Evolutionary conservation across 805 yeast species (phyloP), one percentile per base, ranked within the genome.

Genomic region (Kazachstania taianensis): DNA sequence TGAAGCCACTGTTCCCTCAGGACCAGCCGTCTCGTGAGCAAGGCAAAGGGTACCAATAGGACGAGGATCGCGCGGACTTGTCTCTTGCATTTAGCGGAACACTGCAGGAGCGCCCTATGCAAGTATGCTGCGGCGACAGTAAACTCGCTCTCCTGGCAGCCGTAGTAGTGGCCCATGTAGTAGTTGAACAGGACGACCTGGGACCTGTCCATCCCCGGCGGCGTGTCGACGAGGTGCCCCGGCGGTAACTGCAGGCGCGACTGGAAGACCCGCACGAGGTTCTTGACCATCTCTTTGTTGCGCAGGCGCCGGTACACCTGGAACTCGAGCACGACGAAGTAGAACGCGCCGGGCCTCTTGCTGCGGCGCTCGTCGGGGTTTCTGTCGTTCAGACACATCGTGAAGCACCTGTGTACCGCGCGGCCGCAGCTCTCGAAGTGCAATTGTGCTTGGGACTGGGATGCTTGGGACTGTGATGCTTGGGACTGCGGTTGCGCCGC

Each of bases 341-440:
- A 77, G 57, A 78, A 82, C 14, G 81, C 76, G 33, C 78, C 81
- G 43, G 59, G 57, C 48, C 78, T 68, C 50, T 81, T 80, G 41
- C 79, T 72, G 12, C 8, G 25, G 10, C 48, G 47, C 15, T 55
- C 32, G 19, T 70, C 70, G n/a, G 73, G 70, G 41, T 75, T 75
- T 39, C 87, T 69, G 56, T 86, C 96, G 43, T 81, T 82, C 30
- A 86, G 63, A 42, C 94, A 82, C 4, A 81, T 52, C 39, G 80
- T 82, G 60, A 84, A 81, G 5, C 87, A 72, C 41, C 75, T 69
- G 55, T 84, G 85, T 37, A 85, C 66, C 2, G 78, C 67, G 41
- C 76, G 63, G 0, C 83, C 78, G 28, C 82, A 69, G 33, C 43
- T 57, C 43, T 73, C 53, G 40, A 66, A 69, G 14, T 17, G 28